These are phyloP conservation scores for Chrysanthemum lavandulifolium DNA, from an alignment of 129 eudicot species.

Conservation along the genomic window DNA sequence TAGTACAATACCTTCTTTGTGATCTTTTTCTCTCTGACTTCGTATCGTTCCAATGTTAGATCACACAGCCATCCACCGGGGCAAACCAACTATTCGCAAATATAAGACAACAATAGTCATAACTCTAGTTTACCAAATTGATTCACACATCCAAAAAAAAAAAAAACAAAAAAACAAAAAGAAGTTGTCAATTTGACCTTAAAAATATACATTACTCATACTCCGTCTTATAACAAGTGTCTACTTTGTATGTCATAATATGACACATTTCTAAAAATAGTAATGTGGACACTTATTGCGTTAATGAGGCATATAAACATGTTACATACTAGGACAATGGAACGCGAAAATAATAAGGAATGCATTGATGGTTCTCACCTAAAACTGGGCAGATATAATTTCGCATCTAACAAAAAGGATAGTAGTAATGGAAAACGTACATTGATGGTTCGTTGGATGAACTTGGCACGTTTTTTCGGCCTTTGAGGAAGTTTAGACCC, in stretches of 20 bases:
- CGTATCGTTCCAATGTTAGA: conserved; percentile 71
- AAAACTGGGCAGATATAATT: neutral
- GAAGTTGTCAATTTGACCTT: neutral
- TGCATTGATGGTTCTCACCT: neutral
- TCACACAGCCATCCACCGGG: conserved; percentile 90
- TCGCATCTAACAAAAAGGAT: neutral
- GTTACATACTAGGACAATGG: too few species aligned
- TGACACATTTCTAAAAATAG: too few species aligned
- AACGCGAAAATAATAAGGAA: too few species aligned
- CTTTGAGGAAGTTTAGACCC: conserved; percentile 96
- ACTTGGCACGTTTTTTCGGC: conserved; percentile 91
- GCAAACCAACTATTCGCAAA: conserved; percentile 53
- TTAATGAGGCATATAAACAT: too few species aligned
- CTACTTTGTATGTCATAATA: too few species aligned
- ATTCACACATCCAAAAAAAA: too few species aligned
- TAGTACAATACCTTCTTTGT: conserved; percentile 93
- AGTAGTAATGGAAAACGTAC: conserved; percentile 30
- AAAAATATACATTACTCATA: too few species aligned
- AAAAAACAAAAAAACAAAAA: too few species aligned
- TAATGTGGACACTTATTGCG: too few species aligned
- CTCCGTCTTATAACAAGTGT: too few species aligned
- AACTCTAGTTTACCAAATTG: neutral
- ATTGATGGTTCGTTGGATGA: conserved; percentile 86
- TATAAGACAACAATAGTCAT: neutral
- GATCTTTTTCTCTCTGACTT: conserved; percentile 88